Evolutionary conservation across 1,284 basidiomycete genomes (phyloP), one percentile per base, ranked within the genome.

Genomic region (Grifola frondosa): DNA sequence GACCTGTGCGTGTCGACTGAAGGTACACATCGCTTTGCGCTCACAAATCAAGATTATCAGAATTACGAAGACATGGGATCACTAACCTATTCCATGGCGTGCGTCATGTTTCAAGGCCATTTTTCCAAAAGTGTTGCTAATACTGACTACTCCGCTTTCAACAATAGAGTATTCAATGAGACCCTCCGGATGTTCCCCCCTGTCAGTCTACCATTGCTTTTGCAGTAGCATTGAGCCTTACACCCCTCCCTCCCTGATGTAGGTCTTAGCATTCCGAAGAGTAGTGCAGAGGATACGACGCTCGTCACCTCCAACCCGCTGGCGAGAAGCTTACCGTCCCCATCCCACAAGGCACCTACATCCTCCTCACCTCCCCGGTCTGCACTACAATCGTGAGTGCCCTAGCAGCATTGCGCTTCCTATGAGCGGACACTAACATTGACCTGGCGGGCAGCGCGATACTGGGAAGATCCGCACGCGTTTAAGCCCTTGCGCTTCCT

Each of bases 141-240:
- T n/a, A n/a, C n/a, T n/a, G n/a, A n/a, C n/a, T n/a, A n/a, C n/a
- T n/a, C n/a, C n/a, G n/a, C n/a, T n/a, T n/a, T n/a, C 33, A 54
- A 51, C 21, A 52, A 53, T 44, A 81, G 77, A 6, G 74, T 78
- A 1, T 68, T 80, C 45, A 70, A 80, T 54, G 81, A 85, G 61
- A 75, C 78, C 1, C 62, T 84, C 11, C 70, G 82, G 21, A 61
- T 84, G 48, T 81, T 76, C 53, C 77, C 81, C 31, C 70, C 78
- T 8, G 80, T 80, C 61, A 37, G n/a, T n/a, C n/a, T n/a, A n/a
- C n/a, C n/a, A n/a, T n/a, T n/a, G n/a, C n/a, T n/a, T n/a, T n/a
- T n/a, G n/a, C n/a, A n/a, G n/a, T n/a, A n/a, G n/a, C n/a, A n/a
- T n/a, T n/a, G n/a, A n/a, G n/a, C n/a, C n/a, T n/a, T n/a, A n/a